phyloP scores from a whole-genome alignment of 495 filamentous ascomycete genomes.

The Hyaloscypha finlandica region DNA sequence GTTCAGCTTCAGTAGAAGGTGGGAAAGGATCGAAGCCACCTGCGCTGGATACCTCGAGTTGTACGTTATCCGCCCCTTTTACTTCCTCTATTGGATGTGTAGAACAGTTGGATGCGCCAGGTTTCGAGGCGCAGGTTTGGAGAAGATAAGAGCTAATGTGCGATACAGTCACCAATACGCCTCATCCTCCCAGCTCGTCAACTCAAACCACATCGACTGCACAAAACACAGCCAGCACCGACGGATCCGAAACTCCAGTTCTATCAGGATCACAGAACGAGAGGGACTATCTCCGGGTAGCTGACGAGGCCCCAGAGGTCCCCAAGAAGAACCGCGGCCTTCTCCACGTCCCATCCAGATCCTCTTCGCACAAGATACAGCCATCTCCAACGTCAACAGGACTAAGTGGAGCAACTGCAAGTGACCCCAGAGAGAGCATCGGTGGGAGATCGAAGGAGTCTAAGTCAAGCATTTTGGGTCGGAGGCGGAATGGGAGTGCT shows the following conservation, averaged over 20 bases:
- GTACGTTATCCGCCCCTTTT: conserved; percentile 24
- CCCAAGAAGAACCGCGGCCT: conserved; percentile 58
- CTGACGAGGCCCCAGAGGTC: conserved; percentile 39
- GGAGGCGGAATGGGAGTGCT: conserved; percentile 68
- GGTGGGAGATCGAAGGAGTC: conserved; percentile 60
- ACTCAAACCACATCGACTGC: conserved; percentile 32
- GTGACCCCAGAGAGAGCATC: conserved; percentile 62
- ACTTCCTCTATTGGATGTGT: neutral
- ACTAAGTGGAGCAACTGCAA: conserved; percentile 65
- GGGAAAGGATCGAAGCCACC: conserved; percentile 29
- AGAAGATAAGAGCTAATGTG: conserved; percentile 18
- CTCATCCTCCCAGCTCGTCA: conserved; percentile 33
- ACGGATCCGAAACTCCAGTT: conserved; percentile 39
- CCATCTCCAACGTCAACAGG: conserved; percentile 60
- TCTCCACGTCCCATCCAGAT: conserved; percentile 67
- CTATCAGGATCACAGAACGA: conserved; percentile 41
- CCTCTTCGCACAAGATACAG: conserved; percentile 68
- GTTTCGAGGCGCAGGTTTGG: conserved; percentile 30
- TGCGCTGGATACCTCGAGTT: conserved; percentile 30
- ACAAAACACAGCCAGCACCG: conserved; percentile 42
- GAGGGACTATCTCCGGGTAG: conserved; percentile 44
- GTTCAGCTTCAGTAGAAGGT: conserved; percentile 29
- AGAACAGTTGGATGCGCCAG: conserved; percentile 14
- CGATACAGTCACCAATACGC: conserved; percentile 27
- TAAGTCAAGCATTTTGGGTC: conserved; percentile 69